Evolutionary conservation across 2,329 filamentous ascomycete genomes (phyloP).

Genomic region (Aspergillus pseudoviridinutans): DNA sequence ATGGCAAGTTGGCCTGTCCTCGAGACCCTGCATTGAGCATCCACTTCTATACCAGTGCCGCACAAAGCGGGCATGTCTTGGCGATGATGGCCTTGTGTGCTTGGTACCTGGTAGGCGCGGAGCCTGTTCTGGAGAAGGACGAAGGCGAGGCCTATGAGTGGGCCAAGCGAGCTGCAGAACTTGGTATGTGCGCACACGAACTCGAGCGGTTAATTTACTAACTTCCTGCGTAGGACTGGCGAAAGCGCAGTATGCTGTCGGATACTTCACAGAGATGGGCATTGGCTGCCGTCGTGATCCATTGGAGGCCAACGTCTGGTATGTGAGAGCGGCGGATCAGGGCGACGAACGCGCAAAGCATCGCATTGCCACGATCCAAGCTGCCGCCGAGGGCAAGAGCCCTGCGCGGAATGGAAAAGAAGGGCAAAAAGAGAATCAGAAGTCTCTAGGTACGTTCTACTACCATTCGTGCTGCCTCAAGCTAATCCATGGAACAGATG

Average conservation of each 20-base stretch:
- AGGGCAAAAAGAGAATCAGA: constrained; percentile 10
- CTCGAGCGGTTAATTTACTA: not conserved
- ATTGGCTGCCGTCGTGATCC: constrained; percentile 92
- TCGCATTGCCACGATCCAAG: constrained; percentile 78
- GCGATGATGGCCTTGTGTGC: constrained; percentile 99
- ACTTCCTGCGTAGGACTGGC: constrained; percentile 36
- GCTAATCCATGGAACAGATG: not conserved
- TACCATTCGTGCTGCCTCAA: not conserved
- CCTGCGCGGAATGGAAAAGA: constrained; percentile 22
- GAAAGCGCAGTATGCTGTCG: constrained; percentile 87
- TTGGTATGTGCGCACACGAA: constrained; percentile 57
- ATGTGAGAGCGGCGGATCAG: constrained; percentile 88
- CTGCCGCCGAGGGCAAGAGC: constrained; percentile 62
- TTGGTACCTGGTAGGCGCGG: constrained; percentile 96
- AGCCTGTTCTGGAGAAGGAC: constrained; percentile 88
- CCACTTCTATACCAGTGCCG: constrained; percentile 94
- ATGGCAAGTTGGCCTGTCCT: constrained; percentile 81
- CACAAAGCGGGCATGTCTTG: constrained; percentile 73
- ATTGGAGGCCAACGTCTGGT: constrained; percentile 98
- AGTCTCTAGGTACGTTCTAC: not conserved
- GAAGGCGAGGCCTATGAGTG: constrained; percentile 96
- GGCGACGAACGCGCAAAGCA: constrained; percentile 88
- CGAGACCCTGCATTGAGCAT: constrained; percentile 89
- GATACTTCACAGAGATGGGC: constrained; percentile 98
- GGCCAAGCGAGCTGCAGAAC: constrained; percentile 80